Evolutionary conservation across 169 alveolate species (phyloP).

Genomic region (Eimeria brunetti): DNA sequence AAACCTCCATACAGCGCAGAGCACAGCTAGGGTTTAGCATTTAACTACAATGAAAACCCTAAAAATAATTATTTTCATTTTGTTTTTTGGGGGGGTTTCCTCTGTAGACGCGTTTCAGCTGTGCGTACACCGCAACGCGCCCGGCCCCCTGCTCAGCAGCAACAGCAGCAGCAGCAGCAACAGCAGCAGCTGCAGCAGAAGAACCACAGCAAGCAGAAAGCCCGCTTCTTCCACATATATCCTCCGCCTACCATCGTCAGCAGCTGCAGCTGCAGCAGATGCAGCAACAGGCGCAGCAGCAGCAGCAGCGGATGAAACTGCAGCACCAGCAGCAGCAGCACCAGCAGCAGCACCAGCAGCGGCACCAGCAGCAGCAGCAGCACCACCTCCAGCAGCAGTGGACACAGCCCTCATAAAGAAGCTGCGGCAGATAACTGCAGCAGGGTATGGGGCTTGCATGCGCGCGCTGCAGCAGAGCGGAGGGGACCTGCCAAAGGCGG

Average conservation of each 20-base stretch:
- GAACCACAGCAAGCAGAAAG: background rate
- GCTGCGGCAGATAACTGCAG: constrained; percentile 30
- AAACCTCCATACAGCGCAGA: background rate
- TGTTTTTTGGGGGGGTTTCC: background rate
- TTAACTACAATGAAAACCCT: background rate
- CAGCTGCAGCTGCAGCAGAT: too few species aligned
- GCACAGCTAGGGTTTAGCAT: background rate
- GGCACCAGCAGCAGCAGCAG: constrained; percentile 21
- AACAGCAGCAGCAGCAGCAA: background rate
- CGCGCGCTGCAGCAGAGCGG: constrained; percentile 22
- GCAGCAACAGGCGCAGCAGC: too few species aligned
- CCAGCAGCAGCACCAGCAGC: background rate
- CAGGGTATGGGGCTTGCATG: constrained; percentile 31
- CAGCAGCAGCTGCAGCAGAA: background rate
- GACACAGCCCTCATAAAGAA: constrained; percentile 6
- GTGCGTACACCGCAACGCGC: background rate
- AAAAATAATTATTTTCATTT: background rate
- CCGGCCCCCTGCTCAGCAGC: background rate
- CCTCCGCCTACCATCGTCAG: background rate
- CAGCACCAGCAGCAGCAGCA: background rate
- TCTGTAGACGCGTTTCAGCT: background rate
- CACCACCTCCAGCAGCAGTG: constrained; percentile 2
- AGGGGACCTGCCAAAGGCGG: constrained; percentile 27
- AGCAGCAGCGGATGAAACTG: background rate
- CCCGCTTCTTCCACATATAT: background rate